These are phyloP conservation scores for Echites panduratus DNA, from an alignment of 257 asterid species.

Conservation along the genomic window DNA sequence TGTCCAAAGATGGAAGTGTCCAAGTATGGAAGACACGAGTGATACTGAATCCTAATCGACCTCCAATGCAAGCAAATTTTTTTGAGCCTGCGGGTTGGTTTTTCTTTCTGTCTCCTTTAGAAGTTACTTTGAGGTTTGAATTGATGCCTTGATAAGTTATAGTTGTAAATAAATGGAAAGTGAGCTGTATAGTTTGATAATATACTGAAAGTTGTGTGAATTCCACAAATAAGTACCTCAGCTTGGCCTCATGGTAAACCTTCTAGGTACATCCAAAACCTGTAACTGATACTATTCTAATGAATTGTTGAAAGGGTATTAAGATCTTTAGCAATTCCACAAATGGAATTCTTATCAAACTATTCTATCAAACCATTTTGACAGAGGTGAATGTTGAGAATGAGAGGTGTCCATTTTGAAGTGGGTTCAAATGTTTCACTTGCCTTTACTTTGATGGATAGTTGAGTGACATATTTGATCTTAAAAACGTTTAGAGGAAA, in stretches of 20 bases:
- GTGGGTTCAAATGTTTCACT: not conserved
- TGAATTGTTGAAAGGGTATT: not conserved
- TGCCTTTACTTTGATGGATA: not conserved
- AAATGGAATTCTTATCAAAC: too few species aligned
- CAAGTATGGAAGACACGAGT: slow-evolving; percentile 98
- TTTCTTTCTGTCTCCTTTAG: slow-evolving; percentile 15
- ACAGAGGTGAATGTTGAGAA: not conserved
- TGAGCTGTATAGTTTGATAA: not conserved
- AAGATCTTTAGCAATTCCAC: not conserved
- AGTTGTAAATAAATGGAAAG: not conserved
- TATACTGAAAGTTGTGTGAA: not conserved
- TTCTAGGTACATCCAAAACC: not conserved
- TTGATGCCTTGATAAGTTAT: slow-evolving; percentile 3
- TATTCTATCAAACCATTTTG: not conserved
- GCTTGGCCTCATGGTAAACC: not conserved
- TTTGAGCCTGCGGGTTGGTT: slow-evolving; percentile 96
- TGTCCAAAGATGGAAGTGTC: slow-evolving; percentile 91
- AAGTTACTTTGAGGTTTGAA: slow-evolving; percentile 2
- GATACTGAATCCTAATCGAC: slow-evolving; percentile 69
- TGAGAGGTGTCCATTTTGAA: not conserved
- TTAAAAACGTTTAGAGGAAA: not conserved
- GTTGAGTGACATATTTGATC: not conserved
- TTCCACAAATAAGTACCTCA: not conserved
- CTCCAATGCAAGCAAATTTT: slow-evolving; percentile 91
- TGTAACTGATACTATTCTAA: not conserved